These are phyloP conservation scores for Brasilioporus rufonigricans DNA, from an alignment of 768 basidiomycete genomes.

Conservation along the genomic window DNA sequence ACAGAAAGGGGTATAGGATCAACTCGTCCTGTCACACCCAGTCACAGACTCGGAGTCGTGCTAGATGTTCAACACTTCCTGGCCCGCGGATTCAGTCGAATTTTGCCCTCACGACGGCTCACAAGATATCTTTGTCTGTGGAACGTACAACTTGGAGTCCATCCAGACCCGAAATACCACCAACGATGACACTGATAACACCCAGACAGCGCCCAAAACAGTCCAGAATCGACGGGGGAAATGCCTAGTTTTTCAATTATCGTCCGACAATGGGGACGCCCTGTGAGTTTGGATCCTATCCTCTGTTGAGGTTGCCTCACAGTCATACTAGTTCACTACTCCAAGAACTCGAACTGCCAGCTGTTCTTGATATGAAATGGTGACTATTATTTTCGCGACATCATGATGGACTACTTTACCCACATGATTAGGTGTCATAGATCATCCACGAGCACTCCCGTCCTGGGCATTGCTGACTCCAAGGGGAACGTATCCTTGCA, in stretches of 20 bases:
- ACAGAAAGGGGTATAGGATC: not conserved
- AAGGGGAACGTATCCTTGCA: constrained; percentile 75
- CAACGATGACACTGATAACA: constrained; percentile 6
- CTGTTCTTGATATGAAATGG: constrained; percentile 96
- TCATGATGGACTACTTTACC: not conserved
- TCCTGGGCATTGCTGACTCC: constrained; percentile 79
- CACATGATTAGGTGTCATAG: constrained; percentile 55
- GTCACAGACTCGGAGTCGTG: not conserved
- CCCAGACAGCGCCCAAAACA: constrained; percentile 1
- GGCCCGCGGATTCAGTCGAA: constrained; percentile 88
- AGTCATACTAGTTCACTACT: constrained; percentile 46
- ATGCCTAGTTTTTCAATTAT: constrained; percentile 64
- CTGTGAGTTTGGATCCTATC: constrained; percentile 34
- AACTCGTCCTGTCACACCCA: not conserved
- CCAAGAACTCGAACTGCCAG: constrained; percentile 72
- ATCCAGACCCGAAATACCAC: not conserved
- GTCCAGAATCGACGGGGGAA: constrained; percentile 59
- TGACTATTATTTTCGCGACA: constrained; percentile 31
- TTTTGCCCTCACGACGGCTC: constrained; percentile 74
- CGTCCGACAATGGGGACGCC: constrained; percentile 27
- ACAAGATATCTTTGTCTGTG: constrained; percentile 73
- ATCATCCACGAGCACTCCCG: constrained; percentile 37
- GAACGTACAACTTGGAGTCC: constrained; percentile 82
- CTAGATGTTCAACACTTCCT: constrained; percentile 60
- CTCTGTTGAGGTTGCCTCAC: not conserved